Evolutionary conservation across 305 asterid species (phyloP).

Genomic region (Fraxinus sp.): DNA sequence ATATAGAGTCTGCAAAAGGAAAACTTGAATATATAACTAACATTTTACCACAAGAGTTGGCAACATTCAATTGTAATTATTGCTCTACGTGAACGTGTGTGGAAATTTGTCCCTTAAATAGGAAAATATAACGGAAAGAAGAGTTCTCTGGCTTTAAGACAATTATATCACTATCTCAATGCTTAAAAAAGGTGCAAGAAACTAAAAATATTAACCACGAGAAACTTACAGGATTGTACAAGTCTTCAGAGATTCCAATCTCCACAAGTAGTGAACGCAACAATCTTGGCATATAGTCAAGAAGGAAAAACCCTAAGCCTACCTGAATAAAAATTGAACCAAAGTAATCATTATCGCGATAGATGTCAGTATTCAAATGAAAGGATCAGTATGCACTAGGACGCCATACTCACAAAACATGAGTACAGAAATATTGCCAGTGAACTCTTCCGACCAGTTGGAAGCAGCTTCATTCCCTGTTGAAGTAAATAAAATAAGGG

Average conservation of each 20-base stretch:
- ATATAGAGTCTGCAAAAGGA: background rate
- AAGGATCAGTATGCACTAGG: conserved; percentile 2
- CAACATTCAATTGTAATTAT: conserved; percentile 2
- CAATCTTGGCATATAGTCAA: conserved; percentile 55
- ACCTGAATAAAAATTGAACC: conserved; percentile 43
- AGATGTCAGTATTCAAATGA: conserved; percentile 4
- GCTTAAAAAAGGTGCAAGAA: conserved; percentile 5
- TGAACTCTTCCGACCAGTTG: conserved; percentile 77
- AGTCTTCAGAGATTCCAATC: conserved; percentile 78
- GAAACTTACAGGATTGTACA: conserved; percentile 88
- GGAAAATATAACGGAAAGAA: conserved; percentile 11
- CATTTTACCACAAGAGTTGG: background rate
- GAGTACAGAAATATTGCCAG: conserved; percentile 73
- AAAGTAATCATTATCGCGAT: conserved; percentile 17
- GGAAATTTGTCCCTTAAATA: background rate
- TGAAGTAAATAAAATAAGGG: conserved; percentile 21
- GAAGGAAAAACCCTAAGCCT: conserved; percentile 79
- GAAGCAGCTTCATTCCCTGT: conserved; percentile 98
- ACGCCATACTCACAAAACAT: conserved; percentile 60
- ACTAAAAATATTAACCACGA: conserved; percentile 31
- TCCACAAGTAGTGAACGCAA: conserved; percentile 55
- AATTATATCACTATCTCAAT: conserved; percentile 16
- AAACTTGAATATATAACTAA: background rate
- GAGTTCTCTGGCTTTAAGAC: conserved; percentile 14
- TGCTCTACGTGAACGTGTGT: background rate